These are phyloP conservation scores for Trifolium subterraneum DNA, from an alignment of 306 rosid genomes.

Conservation along the genomic window DNA sequence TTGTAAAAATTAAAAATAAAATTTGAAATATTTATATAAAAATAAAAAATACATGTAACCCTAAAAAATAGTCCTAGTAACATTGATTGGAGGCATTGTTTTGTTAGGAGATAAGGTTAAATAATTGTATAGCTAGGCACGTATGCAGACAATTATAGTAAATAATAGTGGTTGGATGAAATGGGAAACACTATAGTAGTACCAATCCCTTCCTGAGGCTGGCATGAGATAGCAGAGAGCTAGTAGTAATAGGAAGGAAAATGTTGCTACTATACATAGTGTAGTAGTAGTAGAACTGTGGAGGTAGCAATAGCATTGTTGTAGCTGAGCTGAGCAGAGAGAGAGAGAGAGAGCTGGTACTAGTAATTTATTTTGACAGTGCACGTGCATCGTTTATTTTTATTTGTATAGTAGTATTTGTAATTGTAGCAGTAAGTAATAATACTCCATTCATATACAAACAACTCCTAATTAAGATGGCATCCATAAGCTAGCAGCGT, in stretches of 20 bases:
- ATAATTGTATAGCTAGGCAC: no score
- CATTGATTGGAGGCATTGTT: no score
- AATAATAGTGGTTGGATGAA: constrained; percentile 41
- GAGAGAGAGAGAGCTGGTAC: no score
- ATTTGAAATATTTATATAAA: no score
- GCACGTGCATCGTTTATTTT: background rate
- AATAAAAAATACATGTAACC: no score
- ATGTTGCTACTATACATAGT: background rate
- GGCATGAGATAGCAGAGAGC: background rate
- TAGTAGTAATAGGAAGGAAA: background rate
- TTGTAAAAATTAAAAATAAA: no score
- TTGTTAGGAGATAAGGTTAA: no score
- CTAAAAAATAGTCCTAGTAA: no score
- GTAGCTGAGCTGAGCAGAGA: background rate
- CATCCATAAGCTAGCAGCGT: background rate
- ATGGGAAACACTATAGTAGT: background rate
- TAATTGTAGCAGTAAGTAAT: background rate
- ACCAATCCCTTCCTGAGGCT: background rate
- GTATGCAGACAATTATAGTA: constrained; percentile 7
- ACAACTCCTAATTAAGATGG: background rate
- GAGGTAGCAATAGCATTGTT: background rate
- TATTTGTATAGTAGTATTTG: no score
- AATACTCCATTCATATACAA: background rate
- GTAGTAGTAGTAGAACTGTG: background rate
- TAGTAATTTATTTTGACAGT: background rate